Conservation (phyloP, 2,329 filamentous ascomycete genomes). For the Calonectria pteridis region DNA sequence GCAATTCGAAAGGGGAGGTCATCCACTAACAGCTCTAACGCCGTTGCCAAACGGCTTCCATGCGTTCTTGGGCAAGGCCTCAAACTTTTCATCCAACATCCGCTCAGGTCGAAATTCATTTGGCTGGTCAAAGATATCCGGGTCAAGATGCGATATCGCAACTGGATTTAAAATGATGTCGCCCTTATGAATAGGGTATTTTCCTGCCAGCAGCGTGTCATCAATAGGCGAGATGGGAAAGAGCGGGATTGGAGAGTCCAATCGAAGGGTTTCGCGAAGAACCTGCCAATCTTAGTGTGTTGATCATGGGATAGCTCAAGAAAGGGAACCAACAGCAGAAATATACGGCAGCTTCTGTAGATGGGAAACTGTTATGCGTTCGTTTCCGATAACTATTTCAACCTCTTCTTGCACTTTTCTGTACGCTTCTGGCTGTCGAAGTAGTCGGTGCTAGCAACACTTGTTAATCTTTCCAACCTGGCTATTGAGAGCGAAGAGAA, state of each 20-base stretch:
- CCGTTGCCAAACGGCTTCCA: not conserved
- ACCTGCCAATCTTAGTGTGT: not conserved
- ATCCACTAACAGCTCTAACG: not conserved
- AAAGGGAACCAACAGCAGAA: not conserved
- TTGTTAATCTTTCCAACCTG: not conserved
- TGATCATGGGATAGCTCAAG: too few relatives aligned
- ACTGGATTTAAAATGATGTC: not conserved
- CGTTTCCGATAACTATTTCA: not conserved
- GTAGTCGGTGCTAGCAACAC: not conserved
- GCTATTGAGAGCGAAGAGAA: too few relatives aligned
- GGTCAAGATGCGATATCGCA: not conserved
- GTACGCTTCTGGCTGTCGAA: not conserved
- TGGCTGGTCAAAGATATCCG: not conserved
- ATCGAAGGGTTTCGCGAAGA: not conserved
- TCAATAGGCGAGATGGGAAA: not conserved
- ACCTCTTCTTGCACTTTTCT: not conserved
- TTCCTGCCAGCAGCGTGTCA: not conserved
- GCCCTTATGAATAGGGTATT: not conserved
- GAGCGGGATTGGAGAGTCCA: not conserved
- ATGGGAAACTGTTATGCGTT: not conserved
- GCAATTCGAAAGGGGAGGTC: not conserved
- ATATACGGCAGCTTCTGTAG: not conserved
- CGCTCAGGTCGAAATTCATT: not conserved
- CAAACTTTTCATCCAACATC: not conserved
- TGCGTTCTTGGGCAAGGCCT: not conserved